Evolutionary conservation across 2,329 filamentous ascomycete genomes (phyloP).

Genomic region (Alternaria incomplexa): DNA sequence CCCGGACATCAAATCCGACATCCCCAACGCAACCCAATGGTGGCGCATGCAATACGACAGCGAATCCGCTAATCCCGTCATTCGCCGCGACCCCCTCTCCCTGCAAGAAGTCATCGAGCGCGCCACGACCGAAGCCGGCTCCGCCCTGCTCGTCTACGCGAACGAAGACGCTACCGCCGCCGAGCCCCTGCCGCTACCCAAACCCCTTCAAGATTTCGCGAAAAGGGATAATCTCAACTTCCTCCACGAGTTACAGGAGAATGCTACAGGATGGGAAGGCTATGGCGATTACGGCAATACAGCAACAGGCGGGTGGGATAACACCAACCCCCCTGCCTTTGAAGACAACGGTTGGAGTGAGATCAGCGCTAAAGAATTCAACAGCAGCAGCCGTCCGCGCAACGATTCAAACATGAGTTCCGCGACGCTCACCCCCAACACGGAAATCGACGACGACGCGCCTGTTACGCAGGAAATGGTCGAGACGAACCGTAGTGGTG

Average conservation of each 20-base stretch:
- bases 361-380: constrained; percentile 27
- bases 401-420: constrained; percentile 29
- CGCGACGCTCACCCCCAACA: constrained; percentile 45
- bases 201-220: constrained; percentile 52
- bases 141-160: constrained; percentile 65
- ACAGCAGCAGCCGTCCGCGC: constrained; percentile 7
- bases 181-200: constrained; percentile 25
- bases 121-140: constrained; percentile 58
- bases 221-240: constrained; percentile 55
- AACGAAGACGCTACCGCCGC: constrained; percentile 50
- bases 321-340: constrained; percentile 11
- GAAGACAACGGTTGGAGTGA: constrained; percentile 27
- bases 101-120: constrained; percentile 63
- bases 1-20: constrained; percentile 33
- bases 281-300: constrained; percentile 10
- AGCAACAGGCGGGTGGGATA: constrained; percentile 26
- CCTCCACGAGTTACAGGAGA: constrained; percentile 35
- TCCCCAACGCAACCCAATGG: constrained; percentile 36
- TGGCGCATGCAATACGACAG: constrained; percentile 46
- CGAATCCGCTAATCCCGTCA: constrained; percentile 29
- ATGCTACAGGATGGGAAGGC: constrained; percentile 18
- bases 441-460: constrained; percentile 35
- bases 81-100: constrained; percentile 48
- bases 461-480: constrained; percentile 31
- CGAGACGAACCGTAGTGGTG: constrained; percentile 30